phyloP scores from a whole-genome alignment of 1,284 basidiomycete genomes.

The Ustilago tritici region DNA sequence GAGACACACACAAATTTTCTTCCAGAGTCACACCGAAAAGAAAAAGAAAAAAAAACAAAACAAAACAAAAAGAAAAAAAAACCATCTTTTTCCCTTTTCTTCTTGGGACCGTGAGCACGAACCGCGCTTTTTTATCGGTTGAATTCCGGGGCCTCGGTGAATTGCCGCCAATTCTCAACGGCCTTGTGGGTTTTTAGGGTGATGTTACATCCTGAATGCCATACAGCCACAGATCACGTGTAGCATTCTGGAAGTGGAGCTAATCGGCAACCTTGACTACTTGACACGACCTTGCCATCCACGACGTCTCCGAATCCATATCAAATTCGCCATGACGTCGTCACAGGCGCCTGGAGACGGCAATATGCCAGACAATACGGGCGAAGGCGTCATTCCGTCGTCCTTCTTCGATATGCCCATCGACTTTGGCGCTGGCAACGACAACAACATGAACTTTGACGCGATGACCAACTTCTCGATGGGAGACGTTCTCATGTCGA shows the following conservation, averaged over 20 bases:
- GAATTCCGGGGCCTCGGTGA: conserved; percentile 24
- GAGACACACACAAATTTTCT: conserved; percentile 34
- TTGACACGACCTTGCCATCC: conserved; percentile 1
- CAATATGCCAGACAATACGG: conserved; percentile 10
- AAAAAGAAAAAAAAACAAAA: conserved; percentile 3
- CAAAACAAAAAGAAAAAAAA: conserved; percentile 8
- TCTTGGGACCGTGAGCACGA: conserved; percentile 24
- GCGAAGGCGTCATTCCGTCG: conserved; percentile 36
- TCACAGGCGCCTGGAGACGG: conserved; percentile 20
- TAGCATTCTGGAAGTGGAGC: not conserved
- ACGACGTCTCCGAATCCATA: not conserved
- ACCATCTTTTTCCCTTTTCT: conserved; percentile 10
- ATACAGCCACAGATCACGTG: not conserved
- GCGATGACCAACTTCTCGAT: conserved; percentile 23
- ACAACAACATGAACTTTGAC: conserved; percentile 23
- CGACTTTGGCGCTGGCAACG: conserved; percentile 17
- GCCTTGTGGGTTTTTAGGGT: too few relatives aligned
- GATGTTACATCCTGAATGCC: not conserved
- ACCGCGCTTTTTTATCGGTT: conserved; percentile 15
- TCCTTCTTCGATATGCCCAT: conserved; percentile 52
- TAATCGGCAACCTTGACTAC: not conserved
- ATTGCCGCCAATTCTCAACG: not conserved
- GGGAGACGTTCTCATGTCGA: conserved; percentile 13
- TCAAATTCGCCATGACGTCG: conserved; percentile 15
- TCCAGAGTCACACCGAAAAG: conserved; percentile 19